Conservation (phyloP, 108 stramenopile genomes). For the Pseudonitzschia multistriata region DNA sequence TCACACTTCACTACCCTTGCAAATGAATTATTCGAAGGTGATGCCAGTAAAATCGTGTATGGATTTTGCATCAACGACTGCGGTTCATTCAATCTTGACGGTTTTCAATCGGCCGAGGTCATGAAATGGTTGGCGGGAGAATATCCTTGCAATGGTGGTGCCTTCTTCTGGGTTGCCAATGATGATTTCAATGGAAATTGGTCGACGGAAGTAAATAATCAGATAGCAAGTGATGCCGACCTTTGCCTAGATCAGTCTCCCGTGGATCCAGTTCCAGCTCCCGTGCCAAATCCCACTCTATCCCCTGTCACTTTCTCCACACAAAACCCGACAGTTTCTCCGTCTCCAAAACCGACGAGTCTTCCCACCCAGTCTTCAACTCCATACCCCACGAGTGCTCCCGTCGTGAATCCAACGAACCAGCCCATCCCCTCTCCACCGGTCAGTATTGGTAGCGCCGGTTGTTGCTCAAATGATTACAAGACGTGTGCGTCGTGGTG, state of each 20-base stretch:
- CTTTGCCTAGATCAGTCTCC: neutral
- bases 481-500: too few relatives aligned
- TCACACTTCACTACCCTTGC: slow-evolving; percentile 33
- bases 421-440: too few relatives aligned
- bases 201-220: slow-evolving; percentile 27
- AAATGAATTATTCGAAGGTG: slow-evolving; percentile 44
- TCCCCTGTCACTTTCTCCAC: neutral
- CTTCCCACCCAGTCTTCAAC: too few relatives aligned
- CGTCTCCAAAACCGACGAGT: neutral
- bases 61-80: slow-evolving; percentile 62
- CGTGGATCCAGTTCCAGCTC: neutral
- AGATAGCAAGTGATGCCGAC: slow-evolving; percentile 4
- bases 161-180: slow-evolving; percentile 55
- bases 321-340: neutral
- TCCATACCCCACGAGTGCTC: too few relatives aligned
- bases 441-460: too few relatives aligned
- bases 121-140: slow-evolving; percentile 25
- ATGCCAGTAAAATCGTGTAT: slow-evolving; percentile 51
- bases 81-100: slow-evolving; percentile 35
- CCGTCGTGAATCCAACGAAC: too few relatives aligned
- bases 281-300: neutral
- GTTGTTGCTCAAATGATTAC: too few relatives aligned
- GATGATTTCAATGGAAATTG: slow-evolving; percentile 45
- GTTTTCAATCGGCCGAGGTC: slow-evolving; percentile 33
- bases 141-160: slow-evolving; percentile 48